Evolutionary conservation across 768 basidiomycete genomes (phyloP).

Genomic region (Xerocomellus dryophilus): DNA sequence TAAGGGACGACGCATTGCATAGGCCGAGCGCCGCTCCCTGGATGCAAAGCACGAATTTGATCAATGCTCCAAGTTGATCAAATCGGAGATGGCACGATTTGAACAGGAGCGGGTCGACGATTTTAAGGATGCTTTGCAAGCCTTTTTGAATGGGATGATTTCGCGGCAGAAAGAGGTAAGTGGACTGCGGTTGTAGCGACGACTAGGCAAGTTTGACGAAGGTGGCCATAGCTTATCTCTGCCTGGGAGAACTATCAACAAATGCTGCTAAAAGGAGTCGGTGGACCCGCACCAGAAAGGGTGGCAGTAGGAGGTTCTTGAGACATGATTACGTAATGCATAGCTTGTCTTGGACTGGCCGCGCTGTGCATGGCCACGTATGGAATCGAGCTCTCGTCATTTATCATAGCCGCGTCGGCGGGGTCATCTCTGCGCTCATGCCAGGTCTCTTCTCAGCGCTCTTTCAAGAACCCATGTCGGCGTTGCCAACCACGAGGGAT

Average conservation of each 20-base stretch:
- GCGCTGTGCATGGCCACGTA: background rate
- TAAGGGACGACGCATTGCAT: background rate
- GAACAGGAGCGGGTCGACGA: constrained; percentile 93
- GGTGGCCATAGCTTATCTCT: constrained; percentile 55
- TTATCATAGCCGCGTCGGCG: background rate
- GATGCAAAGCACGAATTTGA: constrained; percentile 90
- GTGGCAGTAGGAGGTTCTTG: background rate
- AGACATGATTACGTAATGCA: constrained; percentile 8
- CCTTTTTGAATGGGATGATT: constrained; percentile 86
- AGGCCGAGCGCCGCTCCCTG: constrained; percentile 83
- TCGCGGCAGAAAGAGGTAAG: constrained; percentile 74
- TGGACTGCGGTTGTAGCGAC: background rate
- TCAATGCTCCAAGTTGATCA: constrained; percentile 80
- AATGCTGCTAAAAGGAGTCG: constrained; percentile 53
- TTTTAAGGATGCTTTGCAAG: constrained; percentile 81
- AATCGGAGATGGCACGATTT: constrained; percentile 85
- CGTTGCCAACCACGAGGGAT: constrained; percentile 14
- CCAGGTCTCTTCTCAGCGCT: background rate
- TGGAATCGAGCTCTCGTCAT: constrained; percentile 4
- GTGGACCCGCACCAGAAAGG: background rate
- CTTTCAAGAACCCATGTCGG: constrained; percentile 7
- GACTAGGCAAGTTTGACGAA: background rate
- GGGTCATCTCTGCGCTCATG: background rate
- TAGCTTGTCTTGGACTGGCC: background rate
- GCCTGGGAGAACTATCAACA: constrained; percentile 85